Evolutionary conservation across 2,329 filamentous ascomycete genomes (phyloP).

Genomic region (Fusarium albosuccineum): DNA sequence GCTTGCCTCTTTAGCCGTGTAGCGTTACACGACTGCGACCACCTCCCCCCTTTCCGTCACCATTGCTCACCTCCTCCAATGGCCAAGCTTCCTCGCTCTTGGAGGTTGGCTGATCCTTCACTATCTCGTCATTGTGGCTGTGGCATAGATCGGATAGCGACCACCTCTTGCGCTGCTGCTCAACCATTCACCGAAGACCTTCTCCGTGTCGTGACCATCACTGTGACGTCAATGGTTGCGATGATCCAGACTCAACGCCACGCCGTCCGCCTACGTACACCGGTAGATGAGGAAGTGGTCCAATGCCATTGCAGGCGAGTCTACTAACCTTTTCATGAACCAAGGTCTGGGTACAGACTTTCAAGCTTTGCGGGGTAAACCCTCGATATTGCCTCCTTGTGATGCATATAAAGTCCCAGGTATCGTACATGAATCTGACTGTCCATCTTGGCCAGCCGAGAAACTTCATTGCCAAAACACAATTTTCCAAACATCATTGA

Average conservation of each 20-base stretch:
- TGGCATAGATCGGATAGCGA: conserved; percentile 15
- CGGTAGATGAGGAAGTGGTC: not conserved
- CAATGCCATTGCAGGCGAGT: conserved; percentile 8
- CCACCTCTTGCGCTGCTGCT: conserved; percentile 22
- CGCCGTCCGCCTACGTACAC: conserved; percentile 16
- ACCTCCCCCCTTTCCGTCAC: conserved; percentile 14
- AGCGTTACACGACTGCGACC: conserved; percentile 32
- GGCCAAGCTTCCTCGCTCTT: conserved; percentile 11
- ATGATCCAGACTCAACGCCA: conserved; percentile 38
- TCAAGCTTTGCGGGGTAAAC: conserved; percentile 48
- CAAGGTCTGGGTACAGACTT: conserved; percentile 10
- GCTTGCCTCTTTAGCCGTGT: conserved; percentile 30
- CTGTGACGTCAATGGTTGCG: conserved; percentile 46
- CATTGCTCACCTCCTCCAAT: conserved; percentile 28
- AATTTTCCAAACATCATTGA: not conserved
- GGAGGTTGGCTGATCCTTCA: conserved; percentile 33
- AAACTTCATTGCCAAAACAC: not conserved
- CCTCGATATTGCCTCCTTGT: conserved; percentile 19
- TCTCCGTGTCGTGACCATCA: conserved; percentile 44
- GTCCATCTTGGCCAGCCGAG: not conserved
- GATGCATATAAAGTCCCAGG: conserved; percentile 36
- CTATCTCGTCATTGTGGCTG: conserved; percentile 31
- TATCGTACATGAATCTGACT: not conserved
- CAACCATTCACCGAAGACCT: conserved; percentile 15
- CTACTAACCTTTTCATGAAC: conserved; percentile 10